Base-by-base conservation (phyloP, 192 early-diverging fungal species). In the Pilaira anomala region DNA sequence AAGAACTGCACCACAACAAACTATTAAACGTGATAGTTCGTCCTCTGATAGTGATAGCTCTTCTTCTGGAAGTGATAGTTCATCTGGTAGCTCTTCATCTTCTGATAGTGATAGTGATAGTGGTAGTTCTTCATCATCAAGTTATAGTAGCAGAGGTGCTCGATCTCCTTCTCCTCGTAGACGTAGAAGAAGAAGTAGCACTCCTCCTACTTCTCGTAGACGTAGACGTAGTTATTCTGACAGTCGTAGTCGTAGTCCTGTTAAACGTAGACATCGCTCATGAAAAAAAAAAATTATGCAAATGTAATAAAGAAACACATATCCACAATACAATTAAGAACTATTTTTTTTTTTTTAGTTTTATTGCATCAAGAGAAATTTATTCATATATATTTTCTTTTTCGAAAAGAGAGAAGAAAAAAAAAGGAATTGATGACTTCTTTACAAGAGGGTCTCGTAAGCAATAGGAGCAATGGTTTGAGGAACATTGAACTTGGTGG, bases 381-480 rank as follows among this genome's bases (percentile, higher is more conserved):
- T 9, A 53, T 2, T n/a, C 7, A 18, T 29, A 28, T 7, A 54
- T 9, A 36, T 36, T 36, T 36, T 36, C 33, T 36, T 36, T 36
- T 36, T 36, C 11, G 6, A 30, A 11, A 54, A 36, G 25, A 28
- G 14, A 24, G 26, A 52, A 30, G 28, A 28, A 14, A 18, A 9
- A 22, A 52, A 29, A 28, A 52, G 16, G 26, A 25, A 2, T 28
- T 28, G 24, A n/a, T 52, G 1, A 2, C 40, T 58, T 22, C 3
- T 33, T 55, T 55, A 30, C 51, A 71, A 60, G 25, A 71, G 69
- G 48, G 83, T 89, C 75, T 98, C 96, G 79, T 97, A 97, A 67
- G 96, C 89, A 76, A 97, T 92, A 71, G 96, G 91, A 67, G 88
- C 83, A 78, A 98, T 83, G 77, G 95, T 98, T 72, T 83, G 86